Evolutionary conservation across 2,329 filamentous ascomycete species (phyloP).

Genomic region (Cercospora zeina): DNA sequence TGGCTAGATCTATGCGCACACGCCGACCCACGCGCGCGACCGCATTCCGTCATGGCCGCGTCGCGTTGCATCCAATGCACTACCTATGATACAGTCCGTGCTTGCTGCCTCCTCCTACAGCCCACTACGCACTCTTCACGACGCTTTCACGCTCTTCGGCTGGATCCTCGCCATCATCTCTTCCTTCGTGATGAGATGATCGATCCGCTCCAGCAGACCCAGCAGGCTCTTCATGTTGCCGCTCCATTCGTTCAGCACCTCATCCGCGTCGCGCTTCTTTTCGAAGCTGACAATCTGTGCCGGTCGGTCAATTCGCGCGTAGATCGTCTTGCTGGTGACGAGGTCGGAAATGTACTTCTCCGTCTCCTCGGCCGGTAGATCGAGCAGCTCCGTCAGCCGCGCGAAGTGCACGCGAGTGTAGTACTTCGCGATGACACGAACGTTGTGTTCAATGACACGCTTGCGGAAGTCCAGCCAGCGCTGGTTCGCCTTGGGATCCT

Average conservation of each 20-base stretch:
- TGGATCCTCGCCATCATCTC: conserved; percentile 99
- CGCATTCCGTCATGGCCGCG: conserved; percentile 2
- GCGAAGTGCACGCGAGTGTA: conserved; percentile 96
- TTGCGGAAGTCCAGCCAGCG: conserved; percentile 95
- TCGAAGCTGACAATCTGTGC: conserved; percentile 91
- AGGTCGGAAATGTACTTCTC: conserved; percentile 98
- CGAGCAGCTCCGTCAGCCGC: conserved; percentile 84
- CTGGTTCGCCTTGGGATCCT: conserved; percentile 76
- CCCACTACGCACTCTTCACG: neutral
- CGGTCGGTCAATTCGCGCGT: conserved; percentile 93
- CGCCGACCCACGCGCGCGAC: neutral
- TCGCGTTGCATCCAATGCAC: conserved; percentile 3
- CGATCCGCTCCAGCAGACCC: conserved; percentile 82
- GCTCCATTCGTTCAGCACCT: conserved; percentile 97
- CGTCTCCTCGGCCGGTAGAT: conserved; percentile 91
- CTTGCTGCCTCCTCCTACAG: neutral
- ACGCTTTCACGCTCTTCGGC: conserved; percentile 47
- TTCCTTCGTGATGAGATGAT: conserved; percentile 98
- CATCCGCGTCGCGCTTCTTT: conserved; percentile 90
- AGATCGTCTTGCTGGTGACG: conserved; percentile 96
- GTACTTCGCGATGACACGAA: conserved; percentile 96
- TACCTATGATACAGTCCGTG: conserved; percentile 6
- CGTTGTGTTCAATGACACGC: conserved; percentile 98
- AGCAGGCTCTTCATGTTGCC: conserved; percentile 94
- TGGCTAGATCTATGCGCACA: conserved; percentile 2